Evolutionary conservation across 2,329 filamentous ascomycete species (phyloP), one percentile per base, ranked within the genome.

Genomic region (Penicillium vulpinum): DNA sequence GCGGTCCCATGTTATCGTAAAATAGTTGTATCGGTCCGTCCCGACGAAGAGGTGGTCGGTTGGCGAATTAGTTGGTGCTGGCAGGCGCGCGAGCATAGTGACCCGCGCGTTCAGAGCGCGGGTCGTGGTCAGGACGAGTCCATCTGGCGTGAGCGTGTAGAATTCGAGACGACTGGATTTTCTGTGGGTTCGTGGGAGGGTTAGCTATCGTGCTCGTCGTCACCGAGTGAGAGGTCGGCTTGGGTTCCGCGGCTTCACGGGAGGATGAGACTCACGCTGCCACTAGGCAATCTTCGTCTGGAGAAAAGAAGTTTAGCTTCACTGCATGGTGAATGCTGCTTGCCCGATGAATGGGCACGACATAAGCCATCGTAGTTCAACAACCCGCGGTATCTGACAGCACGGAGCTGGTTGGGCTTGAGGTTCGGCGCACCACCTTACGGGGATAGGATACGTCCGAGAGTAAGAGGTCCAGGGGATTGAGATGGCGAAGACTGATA

Each of bases 41-140:
- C 92, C 93, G 56, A 99, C 84, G 71, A 99, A 96, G 59, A 99
- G 84, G 60, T 97, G 85, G 65, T 97, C 92, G 46, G 87, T 91
- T 5, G 81, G 76, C 28, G 88, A 87, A 64, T 90, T 85, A 47
- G 86, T 85, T 6, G 92, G 91, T 4, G 68, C 64, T 1, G 71
- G 70, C 5, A 75, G 68, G 21, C 71, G 68, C 26, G 86, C 86
- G 46, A 99, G 81, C 80, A 97, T 90, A 8, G 89, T 88, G 64
- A 97, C 87, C 64, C 89, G 90, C 71, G 93, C 94, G 72, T 93
- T 93, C 54, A 97, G 81, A 60, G 86, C 80, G 68, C 88, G 88
- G 3, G 90, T 88, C 62, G 85, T 84, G 33, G 85, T 80, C 57
- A 92, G 82, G 1, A 78, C 74, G 54, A 92, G 81, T 41, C 85